Conservation (phyloP, 768 basidiomycete genomes). For the Tylopilus sp. region DNA sequence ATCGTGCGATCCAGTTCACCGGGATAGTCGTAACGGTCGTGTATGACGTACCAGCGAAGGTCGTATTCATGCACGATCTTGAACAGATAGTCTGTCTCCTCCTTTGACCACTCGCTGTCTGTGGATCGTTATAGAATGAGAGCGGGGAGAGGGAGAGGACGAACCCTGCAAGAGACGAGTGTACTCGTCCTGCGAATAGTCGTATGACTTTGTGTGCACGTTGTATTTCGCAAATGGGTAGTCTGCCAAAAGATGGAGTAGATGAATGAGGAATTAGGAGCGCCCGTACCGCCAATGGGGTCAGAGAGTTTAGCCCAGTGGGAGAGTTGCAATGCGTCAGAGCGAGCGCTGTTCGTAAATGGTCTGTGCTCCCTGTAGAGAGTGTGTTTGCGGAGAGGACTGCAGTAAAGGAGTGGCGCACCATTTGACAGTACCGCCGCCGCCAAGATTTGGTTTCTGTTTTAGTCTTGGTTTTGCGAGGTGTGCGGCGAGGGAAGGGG, state of each 20-base stretch:
- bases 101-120: constrained; percentile 88
- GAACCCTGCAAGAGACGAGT: constrained; percentile 70
- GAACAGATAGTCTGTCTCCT: constrained; percentile 94
- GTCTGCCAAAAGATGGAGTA: constrained; percentile 38
- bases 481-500: constrained; percentile 79
- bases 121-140: neutral
- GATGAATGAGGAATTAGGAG: neutral
- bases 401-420: constrained; percentile 24
- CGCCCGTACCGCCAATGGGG: constrained; percentile 48
- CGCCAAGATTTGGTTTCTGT: constrained; percentile 76
- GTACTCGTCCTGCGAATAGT: constrained; percentile 88
- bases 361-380: constrained; percentile 65
- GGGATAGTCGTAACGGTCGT: constrained; percentile 84
- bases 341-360: constrained; percentile 72
- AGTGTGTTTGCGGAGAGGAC: neutral
- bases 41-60: constrained; percentile 82
- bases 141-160: constrained; percentile 3
- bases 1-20: constrained; percentile 53
- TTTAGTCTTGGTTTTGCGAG: constrained; percentile 81
- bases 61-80: constrained; percentile 77
- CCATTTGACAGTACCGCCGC: constrained; percentile 70
- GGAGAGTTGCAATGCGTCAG: constrained; percentile 61
- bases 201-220: constrained; percentile 56
- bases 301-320: constrained; percentile 83
- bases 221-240: constrained; percentile 87